A percentile compares a stretch with the other conserved stretches of the same genome.
Conservation (phyloP, 768 basidiomycete genomes). For the Steccherinum ochraceum region DNA sequence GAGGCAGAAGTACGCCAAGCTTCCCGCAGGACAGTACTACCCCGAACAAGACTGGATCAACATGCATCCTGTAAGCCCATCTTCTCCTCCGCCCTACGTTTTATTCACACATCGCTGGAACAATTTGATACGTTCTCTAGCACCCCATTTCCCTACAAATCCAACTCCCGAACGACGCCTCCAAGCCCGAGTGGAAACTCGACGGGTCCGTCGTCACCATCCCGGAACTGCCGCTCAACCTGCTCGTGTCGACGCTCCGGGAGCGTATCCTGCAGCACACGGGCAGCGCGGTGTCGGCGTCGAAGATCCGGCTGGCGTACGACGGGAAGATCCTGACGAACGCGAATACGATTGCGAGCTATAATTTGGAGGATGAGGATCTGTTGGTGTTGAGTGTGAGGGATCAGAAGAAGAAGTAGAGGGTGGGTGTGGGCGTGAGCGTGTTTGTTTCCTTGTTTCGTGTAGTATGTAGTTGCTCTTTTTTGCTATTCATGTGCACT, state of each 20-base stretch:
- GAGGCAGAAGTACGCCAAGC: conserved; percentile 78
- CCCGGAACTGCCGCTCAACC: conserved; percentile 75
- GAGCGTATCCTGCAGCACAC: conserved; percentile 80
- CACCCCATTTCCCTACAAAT: conserved; percentile 83
- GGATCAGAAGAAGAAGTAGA: conserved; percentile 63
- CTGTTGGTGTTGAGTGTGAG: conserved; percentile 69
- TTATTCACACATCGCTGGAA: not conserved
- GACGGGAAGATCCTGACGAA: conserved; percentile 85
- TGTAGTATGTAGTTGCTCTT: conserved; percentile 5
- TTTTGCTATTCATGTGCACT: not conserved
- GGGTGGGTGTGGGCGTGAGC: not conserved
- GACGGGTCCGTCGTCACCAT: conserved; percentile 75
- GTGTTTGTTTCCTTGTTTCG: not conserved
- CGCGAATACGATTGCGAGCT: conserved; percentile 72
- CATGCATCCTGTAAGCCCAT: conserved; percentile 68
- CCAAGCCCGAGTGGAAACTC: conserved; percentile 91
- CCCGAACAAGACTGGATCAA: conserved; percentile 86
- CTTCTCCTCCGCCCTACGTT: conserved; percentile 2
- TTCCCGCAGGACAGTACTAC: conserved; percentile 79
- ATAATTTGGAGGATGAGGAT: conserved; percentile 93
- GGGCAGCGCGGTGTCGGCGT: conserved; percentile 74
- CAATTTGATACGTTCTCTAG: conserved; percentile 24
- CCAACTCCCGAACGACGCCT: conserved; percentile 75
- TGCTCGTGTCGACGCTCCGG: conserved; percentile 83
- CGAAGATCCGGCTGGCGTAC: conserved; percentile 75